phyloP scores from a whole-genome alignment of 1,139 yeast genomes.

The Suzukiozyma palmioleophila region DNA sequence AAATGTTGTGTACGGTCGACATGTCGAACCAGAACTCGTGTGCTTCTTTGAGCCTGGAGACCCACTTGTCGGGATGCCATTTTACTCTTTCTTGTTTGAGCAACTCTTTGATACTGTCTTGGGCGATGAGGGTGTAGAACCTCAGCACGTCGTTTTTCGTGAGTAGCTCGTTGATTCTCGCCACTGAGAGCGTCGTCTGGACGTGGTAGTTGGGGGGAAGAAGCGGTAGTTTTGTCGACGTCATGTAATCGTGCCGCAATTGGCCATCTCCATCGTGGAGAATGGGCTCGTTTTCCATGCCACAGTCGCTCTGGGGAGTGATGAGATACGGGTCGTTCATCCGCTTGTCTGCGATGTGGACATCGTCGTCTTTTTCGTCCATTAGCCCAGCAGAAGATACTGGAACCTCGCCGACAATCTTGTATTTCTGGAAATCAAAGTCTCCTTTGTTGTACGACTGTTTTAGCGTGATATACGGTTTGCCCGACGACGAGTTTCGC shows the following conservation, averaged over 20 bases:
- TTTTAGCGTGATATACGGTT: not conserved
- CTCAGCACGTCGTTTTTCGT: conserved; percentile 17
- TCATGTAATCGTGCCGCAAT: conserved; percentile 13
- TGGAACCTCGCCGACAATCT: conserved; percentile 33
- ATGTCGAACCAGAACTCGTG: conserved; percentile 12
- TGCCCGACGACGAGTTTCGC: not conserved
- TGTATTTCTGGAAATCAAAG: conserved; percentile 16
- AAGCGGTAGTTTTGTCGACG: conserved; percentile 17
- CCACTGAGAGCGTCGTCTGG: conserved; percentile 6
- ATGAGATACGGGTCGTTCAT: conserved; percentile 36
- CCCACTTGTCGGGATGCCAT: conserved; percentile 71
- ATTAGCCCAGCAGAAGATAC: conserved; percentile 34
- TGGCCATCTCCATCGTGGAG: not conserved
- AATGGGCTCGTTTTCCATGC: conserved; percentile 4
- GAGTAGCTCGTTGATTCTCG: conserved; percentile 18
- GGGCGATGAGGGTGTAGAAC: conserved; percentile 24
- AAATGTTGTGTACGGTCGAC: conserved; percentile 26
- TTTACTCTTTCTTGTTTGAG: conserved; percentile 49
- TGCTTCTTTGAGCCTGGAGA: conserved; percentile 13
- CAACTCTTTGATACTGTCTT: conserved; percentile 17
- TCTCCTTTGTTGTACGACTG: conserved; percentile 1
- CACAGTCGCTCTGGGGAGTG: not conserved
- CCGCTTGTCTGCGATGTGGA: conserved; percentile 40
- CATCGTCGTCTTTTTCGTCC: conserved; percentile 28
- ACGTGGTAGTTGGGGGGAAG: conserved; percentile 12